Evolutionary conservation across 2,329 filamentous ascomycete species (phyloP), one percentile per base, ranked within the genome.

Genomic region (Arthrobotrys musiformis): DNA sequence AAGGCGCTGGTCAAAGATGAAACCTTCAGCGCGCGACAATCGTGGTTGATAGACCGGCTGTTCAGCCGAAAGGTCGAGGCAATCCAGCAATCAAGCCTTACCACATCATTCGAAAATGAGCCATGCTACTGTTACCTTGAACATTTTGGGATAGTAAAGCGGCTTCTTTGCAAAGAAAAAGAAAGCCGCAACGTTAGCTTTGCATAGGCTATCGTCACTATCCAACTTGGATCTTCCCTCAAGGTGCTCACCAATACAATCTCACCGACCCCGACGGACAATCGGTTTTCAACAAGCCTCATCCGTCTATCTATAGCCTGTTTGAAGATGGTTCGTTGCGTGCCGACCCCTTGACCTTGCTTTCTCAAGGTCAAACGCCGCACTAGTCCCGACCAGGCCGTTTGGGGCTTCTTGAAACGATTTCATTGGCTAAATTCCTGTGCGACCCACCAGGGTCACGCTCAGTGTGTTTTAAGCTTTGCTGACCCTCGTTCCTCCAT

Each of bases 1-100:
- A 76, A 70, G 60, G 37, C 72, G 72, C 72, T 54, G 52, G 30
- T 50, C 56, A 52, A 76, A 60, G 35, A 50, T 77, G 73, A 70
- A 77, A 77, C 73, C 33, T 48, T 66, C 60, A 77, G 73, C 73
- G 73, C 73, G 73, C 73, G 73, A 77, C 73, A 77, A 77, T 70
- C 37, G 50, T 48, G 60, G 73, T 70, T 9, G 15, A 48, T 33
- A 50, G 13, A 13, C 63, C 46, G 40, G 56, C 28, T 69, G n/a
- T 60, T 60, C 58, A 40, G 63, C 50, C 58, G 50, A 67, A 46
- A 28, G 44, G 11, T 37, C 37, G 30, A 58, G 35, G 24, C 52
- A 50, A 56, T 22, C 62, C 13, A 61, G n/a, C 62, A 52, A 35
- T n/a, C 56, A 28, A 44, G 56, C 19, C 30, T 42, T 24, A 19